phyloP scores from a whole-genome alignment of 768 basidiomycete genomes.

The Lactifluus rugatus region DNA sequence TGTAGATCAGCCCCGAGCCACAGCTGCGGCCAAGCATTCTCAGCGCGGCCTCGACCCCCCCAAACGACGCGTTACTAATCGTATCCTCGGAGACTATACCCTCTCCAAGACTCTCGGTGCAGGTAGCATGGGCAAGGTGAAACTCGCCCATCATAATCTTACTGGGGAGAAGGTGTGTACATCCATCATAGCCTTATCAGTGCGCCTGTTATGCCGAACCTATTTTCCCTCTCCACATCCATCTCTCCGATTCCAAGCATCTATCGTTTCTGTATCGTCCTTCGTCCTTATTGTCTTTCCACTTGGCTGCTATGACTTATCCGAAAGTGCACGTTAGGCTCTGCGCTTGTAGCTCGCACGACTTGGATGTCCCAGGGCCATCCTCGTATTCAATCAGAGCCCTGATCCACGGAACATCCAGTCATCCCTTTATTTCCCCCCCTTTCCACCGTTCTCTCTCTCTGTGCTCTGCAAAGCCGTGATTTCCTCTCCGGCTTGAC shows the following conservation, averaged over 20 bases:
- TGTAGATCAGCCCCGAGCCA: slow-evolving; percentile 18
- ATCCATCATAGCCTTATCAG: slow-evolving; percentile 42
- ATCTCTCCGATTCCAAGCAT: not conserved
- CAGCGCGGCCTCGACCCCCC: slow-evolving; percentile 20
- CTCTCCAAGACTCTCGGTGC: slow-evolving; percentile 95
- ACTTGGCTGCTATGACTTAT: not conserved
- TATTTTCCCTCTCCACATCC: not conserved
- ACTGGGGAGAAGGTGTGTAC: slow-evolving; percentile 83
- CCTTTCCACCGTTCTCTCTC: not conserved
- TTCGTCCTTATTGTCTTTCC: not conserved
- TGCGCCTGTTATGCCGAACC: not conserved
- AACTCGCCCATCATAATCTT: slow-evolving; percentile 81
- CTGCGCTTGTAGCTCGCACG: not conserved
- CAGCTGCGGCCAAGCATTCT: slow-evolving; percentile 1
- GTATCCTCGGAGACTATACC: slow-evolving; percentile 88
- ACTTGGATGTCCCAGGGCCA: not conserved
- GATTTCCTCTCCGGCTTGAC: not conserved
- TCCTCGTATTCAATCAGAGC: not conserved
- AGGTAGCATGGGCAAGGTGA: slow-evolving; percentile 99
- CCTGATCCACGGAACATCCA: not conserved
- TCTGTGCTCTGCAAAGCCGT: not conserved
- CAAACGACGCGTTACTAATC: slow-evolving; percentile 29
- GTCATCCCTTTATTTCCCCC: not conserved
- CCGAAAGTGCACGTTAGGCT: not conserved
- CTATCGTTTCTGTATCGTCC: not conserved